Base-by-base conservation (phyloP, 164 flowering plant genomes). In the Pachysandra terminalis region DNA sequence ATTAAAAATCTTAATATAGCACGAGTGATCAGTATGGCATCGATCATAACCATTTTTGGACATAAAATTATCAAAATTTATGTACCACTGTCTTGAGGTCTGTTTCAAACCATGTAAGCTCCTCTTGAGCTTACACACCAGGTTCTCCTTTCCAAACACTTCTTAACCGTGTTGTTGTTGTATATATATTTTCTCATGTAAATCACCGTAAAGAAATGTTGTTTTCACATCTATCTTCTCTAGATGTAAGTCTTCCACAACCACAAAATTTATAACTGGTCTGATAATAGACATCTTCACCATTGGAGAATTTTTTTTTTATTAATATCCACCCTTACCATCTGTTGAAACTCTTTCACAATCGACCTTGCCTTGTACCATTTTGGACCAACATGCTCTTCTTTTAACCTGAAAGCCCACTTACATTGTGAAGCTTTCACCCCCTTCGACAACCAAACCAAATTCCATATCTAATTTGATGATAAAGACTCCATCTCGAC, bases 221-320 rank as follows among this genome's bases (percentile, higher is more conserved):
- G n/a, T 64, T 64, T 51, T 64, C 14, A 52, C 67, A 51, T 64
- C 67, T 55, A 64, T 14, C 14, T 64, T 56, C 37, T 64, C 57
- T 5, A 64, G n/a, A 52, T 23, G 22, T 28, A 64, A 23, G 28
- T 54, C 16, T 5, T 28, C 48, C 8, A n/a, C 3, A 27, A 59
- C 68, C 8, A 65, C 59, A 9, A 65, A 27, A 16, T 48, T n/a
- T 15, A 65, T 3, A 10, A n/a, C n/a, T n/a, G n/a, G n/a, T n/a
- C n/a, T n/a, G n/a, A n/a, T n/a, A n/a, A n/a, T n/a, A n/a, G n/a
- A 16, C 24, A 65, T 0, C 13, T 65, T 65, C 48, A 54, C 28
- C 16, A 65, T 48, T 1, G 15, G 45, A 49, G 59, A 16, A n/a
- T n/a, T n/a, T n/a, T n/a, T n/a, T n/a, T n/a, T n/a, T n/a, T n/a